Evolutionary conservation across 1,284 basidiomycete species (phyloP).

Genomic region (Wolfiporia cocos): DNA sequence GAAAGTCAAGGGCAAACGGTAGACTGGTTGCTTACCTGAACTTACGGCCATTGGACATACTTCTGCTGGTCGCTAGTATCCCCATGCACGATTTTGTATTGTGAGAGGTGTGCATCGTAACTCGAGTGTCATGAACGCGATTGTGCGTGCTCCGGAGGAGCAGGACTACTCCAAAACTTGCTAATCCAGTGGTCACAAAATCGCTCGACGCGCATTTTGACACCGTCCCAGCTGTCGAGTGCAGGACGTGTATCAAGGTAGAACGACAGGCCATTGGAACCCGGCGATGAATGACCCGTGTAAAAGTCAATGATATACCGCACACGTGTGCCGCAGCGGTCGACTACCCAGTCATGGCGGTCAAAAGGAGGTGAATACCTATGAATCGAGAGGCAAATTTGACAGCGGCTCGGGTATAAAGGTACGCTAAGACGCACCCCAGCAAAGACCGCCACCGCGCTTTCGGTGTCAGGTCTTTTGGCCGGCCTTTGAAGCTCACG

Average conservation of each 20-base stretch:
- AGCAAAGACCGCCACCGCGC: conserved; percentile 80
- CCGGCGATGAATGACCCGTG: conserved; percentile 64
- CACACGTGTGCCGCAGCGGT: conserved; percentile 83
- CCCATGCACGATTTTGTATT: too few species aligned
- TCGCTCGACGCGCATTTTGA: conserved; percentile 65
- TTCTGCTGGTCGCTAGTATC: too few species aligned
- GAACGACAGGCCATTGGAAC: conserved; percentile 64
- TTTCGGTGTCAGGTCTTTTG: conserved; percentile 70
- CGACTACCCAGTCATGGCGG: conserved; percentile 95
- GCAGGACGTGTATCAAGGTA: conserved; percentile 95
- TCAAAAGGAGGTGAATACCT: conserved; percentile 95
- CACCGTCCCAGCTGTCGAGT: conserved; percentile 85
- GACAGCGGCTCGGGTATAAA: background rate
- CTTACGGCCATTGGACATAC: too few species aligned
- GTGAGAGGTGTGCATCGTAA: too few species aligned
- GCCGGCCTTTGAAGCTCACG: conserved; percentile 82
- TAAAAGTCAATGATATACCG: conserved; percentile 99
- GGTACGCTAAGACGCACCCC: conserved; percentile 56
- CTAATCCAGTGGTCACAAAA: conserved; percentile 43
- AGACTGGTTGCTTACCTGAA: too few species aligned
- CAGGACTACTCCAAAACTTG: conserved; percentile 16
- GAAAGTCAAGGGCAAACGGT: conserved; percentile 34
- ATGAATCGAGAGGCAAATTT: conserved; percentile 3
- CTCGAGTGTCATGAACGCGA: conserved; percentile 13
- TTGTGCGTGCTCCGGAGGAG: conserved; percentile 16